Conservation (phyloP, 1,284 basidiomycete genomes). For the Ustilago crameri region DNA sequence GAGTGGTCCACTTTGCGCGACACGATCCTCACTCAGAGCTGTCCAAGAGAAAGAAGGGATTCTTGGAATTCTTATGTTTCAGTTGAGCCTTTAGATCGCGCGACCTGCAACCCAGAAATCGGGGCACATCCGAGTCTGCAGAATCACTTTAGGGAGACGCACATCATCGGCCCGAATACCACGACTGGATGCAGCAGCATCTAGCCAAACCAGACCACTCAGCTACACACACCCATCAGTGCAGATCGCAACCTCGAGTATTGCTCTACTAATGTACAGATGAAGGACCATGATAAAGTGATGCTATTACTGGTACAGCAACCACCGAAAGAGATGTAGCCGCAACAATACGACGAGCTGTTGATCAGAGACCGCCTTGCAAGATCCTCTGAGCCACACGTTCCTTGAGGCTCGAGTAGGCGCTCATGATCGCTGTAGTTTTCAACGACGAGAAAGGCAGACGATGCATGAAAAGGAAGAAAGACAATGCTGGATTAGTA, state of each 20-base stretch:
- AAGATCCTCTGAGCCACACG: conserved; percentile 63
- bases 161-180: too few species aligned
- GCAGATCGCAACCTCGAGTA: background rate
- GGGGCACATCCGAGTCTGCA: too few species aligned
- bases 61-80: too few species aligned
- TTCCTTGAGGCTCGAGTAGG: conserved; percentile 66
- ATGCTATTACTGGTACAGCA: too few species aligned
- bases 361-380: conserved; percentile 53
- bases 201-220: too few species aligned
- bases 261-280: conserved; percentile 24
- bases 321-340: too few species aligned
- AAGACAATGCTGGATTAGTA: background rate
- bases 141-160: too few species aligned
- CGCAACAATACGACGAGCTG: too few species aligned
- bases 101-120: too few species aligned
- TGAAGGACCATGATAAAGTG: background rate
- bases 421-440: conserved; percentile 65
- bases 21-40: conserved; percentile 9
- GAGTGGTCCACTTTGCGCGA: conserved; percentile 15
- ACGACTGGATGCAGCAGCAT: too few species aligned
- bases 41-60: too few species aligned
- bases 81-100: too few species aligned
- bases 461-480: conserved; percentile 71
- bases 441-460: background rate
- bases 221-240: background rate